Evolutionary conservation across 176 grass and related monocot species (phyloP), one percentile per base, ranked within the genome.

Genomic region (Oryza glumipatula): DNA sequence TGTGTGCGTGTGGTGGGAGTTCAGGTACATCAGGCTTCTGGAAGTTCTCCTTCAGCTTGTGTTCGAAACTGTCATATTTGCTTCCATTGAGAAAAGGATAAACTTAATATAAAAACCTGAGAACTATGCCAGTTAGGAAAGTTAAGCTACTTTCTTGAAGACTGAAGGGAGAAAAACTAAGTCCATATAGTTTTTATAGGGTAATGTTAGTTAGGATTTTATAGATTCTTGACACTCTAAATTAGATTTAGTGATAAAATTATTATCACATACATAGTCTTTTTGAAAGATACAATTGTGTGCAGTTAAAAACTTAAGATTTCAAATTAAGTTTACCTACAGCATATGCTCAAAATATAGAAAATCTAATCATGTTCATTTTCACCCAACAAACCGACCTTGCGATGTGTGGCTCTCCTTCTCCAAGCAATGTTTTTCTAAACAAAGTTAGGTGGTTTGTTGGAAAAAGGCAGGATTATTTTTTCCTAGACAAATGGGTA

Each of bases 391-490:
- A 88, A 84, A 80, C 65, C 14, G 44, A 61, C 35, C 56, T 80
- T 66, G 61, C 6, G 23, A 78, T 24, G 58, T 46, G 67, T 43
- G 74, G n/a, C 23, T 88, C 54, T 83, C 74, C 67, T 83, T 51
- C 14, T 72, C 68, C 30, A 32, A 32, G 30, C 30, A 1, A 32
- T 32, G 30, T 32, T 32, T 32, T 32, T 32, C 33, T 67, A 76
- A 83, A 83, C 80, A 39, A 87, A 83, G 54, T 49, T 72, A 52
- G 81, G 64, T 38, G 89, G 81, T 82, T 87, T 80, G 41, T 44
- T 82, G 70, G 74, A 38, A 51, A 82, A 90, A 87, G 80, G 74
- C 69, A 46, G 60, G 73, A 30, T 63, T 63, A 64, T 74, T 71
- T 79, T 32, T 84, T 74, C 74, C 87, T 39, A 17, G 70, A 33